Base-by-base conservation (phyloP, 164 flowering plant species). In the Liriodendron chinense region DNA sequence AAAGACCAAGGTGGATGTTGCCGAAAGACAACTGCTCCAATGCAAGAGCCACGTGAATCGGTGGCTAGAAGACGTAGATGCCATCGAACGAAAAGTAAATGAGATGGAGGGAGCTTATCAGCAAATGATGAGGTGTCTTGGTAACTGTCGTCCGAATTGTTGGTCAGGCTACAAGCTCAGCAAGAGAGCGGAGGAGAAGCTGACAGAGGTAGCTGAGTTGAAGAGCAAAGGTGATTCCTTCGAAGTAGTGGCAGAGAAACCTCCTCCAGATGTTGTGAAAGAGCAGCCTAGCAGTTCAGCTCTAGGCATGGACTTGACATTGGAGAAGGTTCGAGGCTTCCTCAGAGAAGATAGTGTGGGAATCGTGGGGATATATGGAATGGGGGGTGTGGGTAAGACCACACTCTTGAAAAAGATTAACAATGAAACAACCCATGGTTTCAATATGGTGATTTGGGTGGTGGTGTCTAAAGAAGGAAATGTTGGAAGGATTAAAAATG, bases 331-430 rank as follows among this genome's bases (percentile, higher is more conserved):
- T 43, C 18, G 5, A 65, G 20, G 72, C 23, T 47, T 26, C 47
- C 7, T 68, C 7, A 25, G 3, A 25, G 71, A 74, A n/a, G 77
- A 66, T 7, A 47, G 50, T 1, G 47, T 53, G 24, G 25, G 47
- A 14, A 67, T 66, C 24, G 68, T 74, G 53, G 70, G 77, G 10
- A 56, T 74, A 43, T 49, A 65, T 74, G 76, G 76, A n/a, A 64
- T 74, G 70, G 70, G 76, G n/a, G 76, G 76, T 7, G 71, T 53
- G 2, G 77, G 77, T 21, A 74, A 74, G 64, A 74, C 77, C 5
- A 74, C 77, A 1, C 71, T 74, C 21, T 8, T 74, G 63, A 66
- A 6, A 18, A 16, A 53, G 23, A 18, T 74, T 22, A 65, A 65
- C 28, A 74, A 74, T 53, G 5, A 34, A 34, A 34, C 43, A 34